phyloP scores from a whole-genome alignment of 2,329 filamentous ascomycete species.

The Hymenoscyphus occultus region DNA sequence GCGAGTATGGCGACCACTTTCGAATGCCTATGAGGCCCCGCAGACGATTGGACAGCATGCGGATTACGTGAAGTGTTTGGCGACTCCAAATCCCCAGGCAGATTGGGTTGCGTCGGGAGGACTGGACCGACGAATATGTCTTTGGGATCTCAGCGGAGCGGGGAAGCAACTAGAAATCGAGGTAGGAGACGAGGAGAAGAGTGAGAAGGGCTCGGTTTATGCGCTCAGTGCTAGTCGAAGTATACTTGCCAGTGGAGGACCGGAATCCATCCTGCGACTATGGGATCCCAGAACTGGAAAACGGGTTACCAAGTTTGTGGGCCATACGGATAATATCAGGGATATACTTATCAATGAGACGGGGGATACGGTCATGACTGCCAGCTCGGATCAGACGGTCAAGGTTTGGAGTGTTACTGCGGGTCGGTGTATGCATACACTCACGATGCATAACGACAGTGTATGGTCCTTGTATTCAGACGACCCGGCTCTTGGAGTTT shows the following conservation, averaged over 20 bases:
- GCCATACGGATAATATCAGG: conserved; percentile 91
- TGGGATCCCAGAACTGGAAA: conserved; percentile 90
- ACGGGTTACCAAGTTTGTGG: conserved; percentile 91
- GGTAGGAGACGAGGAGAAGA: conserved; percentile 75
- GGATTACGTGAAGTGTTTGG: conserved; percentile 95
- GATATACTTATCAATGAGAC: conserved; percentile 86
- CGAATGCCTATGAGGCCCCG: conserved; percentile 61
- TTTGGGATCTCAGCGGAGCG: conserved; percentile 89
- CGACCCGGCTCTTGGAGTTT: conserved; percentile 78
- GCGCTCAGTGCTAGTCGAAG: conserved; percentile 76
- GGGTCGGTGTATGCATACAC: conserved; percentile 93
- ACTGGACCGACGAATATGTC: conserved; percentile 83
- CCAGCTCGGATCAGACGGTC: conserved; percentile 93
- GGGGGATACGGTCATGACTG: conserved; percentile 88
- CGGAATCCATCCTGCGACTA: conserved; percentile 86
- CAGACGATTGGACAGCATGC: conserved; percentile 86
- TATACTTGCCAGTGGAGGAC: conserved; percentile 87
- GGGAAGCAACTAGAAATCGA: conserved; percentile 87
- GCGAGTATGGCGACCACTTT: conserved; percentile 74
- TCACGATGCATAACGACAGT: conserved; percentile 98
- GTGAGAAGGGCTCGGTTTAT: conserved; percentile 93
- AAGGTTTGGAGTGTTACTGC: conserved; percentile 97
- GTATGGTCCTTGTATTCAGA: conserved; percentile 95
- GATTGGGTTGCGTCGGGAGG: conserved; percentile 94
- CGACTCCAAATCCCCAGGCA: conserved; percentile 66